A percentile compares a stretch with the other conserved stretches of the same genome.
phyloP scores from a whole-genome alignment of 805 yeast species.

The Candida berthetii region DNA sequence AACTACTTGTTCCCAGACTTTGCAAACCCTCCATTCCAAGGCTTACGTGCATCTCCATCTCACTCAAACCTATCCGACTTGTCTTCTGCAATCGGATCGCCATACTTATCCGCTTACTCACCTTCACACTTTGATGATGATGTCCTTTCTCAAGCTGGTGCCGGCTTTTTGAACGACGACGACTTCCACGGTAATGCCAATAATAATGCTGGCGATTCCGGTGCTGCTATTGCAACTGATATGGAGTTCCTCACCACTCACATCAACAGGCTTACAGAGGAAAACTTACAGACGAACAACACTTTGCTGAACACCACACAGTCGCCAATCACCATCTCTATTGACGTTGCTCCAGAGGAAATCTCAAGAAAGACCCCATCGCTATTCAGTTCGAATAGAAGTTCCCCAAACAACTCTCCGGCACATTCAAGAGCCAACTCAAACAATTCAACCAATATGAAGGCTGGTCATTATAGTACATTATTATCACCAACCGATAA shows the following conservation, averaged over 20 bases:
- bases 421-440: conserved; percentile 25
- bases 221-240: not conserved
- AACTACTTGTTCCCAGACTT: conserved; percentile 1
- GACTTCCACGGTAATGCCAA: not conserved
- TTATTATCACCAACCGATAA: conserved; percentile 4
- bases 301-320: conserved; percentile 1
- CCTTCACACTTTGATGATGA: conserved; percentile 12
- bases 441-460: conserved; percentile 18
- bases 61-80: conserved; percentile 13
- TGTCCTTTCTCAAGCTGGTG: conserved; percentile 5
- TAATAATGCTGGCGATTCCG: not conserved
- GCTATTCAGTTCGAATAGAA: conserved; percentile 39
- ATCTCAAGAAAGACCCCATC: conserved; percentile 46
- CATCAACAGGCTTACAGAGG: conserved; percentile 13
- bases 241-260: conserved; percentile 5
- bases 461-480: conserved; percentile 12
- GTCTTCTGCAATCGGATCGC: conserved; percentile 18
- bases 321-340: conserved; percentile 19
- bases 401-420: conserved; percentile 30
- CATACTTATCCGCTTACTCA: conserved; percentile 13
- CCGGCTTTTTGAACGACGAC: not conserved
- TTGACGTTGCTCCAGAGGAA: conserved; percentile 31
- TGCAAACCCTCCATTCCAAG: conserved; percentile 8
- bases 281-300: conserved; percentile 9
- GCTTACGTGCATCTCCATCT: conserved; percentile 6